These are phyloP conservation scores for Candida albicans DNA, from an alignment of 1,139 yeast genomes.

Conservation along the genomic window DNA sequence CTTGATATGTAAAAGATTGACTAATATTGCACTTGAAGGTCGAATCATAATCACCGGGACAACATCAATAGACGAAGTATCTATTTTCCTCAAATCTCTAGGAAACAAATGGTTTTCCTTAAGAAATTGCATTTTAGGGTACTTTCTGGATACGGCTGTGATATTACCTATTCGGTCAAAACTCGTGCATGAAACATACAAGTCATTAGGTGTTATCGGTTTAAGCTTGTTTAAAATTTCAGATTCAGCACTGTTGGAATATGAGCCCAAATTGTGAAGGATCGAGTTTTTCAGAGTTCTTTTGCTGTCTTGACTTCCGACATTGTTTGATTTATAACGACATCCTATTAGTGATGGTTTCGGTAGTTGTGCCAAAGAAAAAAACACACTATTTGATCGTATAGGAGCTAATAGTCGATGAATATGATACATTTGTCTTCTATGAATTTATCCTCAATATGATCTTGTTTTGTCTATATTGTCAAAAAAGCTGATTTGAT, in stretches of 20 bases:
- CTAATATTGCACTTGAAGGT: conserved; percentile 67
- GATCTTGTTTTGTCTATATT: too few relatives aligned
- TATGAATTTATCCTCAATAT: too few relatives aligned
- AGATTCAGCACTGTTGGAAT: neutral
- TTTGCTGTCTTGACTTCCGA: neutral
- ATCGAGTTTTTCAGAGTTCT: too few relatives aligned
- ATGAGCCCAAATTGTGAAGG: too few relatives aligned
- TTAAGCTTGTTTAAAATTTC: conserved; percentile 35
- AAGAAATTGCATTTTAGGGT: conserved; percentile 73
- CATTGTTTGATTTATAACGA: neutral
- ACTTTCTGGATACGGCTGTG: conserved; percentile 71
- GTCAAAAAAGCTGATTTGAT: too few relatives aligned
- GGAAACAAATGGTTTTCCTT: conserved; percentile 76
- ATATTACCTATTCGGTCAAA: conserved; percentile 75
- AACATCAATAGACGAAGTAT: conserved; percentile 83
- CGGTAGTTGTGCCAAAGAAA: neutral
- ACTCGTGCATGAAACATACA: conserved; percentile 65
- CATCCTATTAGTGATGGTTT: neutral
- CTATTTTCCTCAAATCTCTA: conserved; percentile 82
- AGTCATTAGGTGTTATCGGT: conserved; percentile 60
- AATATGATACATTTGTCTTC: neutral
- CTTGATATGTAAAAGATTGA: conserved; percentile 80
- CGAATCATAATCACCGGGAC: conserved; percentile 86
- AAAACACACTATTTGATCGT: neutral
- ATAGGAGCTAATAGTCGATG: neutral